Conservation (phyloP, 495 filamentous ascomycete species). For the Podospora conica region DNA sequence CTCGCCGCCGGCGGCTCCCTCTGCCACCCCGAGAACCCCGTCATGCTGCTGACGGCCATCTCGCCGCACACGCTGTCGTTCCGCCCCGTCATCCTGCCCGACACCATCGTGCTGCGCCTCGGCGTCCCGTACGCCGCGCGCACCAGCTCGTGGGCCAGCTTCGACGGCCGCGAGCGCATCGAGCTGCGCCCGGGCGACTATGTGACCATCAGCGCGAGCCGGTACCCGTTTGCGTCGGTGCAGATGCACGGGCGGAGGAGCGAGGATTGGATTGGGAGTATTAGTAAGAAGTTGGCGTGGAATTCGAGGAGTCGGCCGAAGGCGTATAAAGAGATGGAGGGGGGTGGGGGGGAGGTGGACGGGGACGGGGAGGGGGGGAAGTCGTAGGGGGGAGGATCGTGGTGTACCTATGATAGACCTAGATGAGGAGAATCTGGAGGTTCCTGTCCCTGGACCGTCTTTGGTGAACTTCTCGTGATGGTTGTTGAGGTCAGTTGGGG, state of each 20-base stretch:
- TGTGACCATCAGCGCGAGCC: conserved; percentile 85
- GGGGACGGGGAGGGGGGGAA: background rate
- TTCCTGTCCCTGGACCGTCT: too few species aligned
- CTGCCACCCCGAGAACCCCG: conserved; percentile 94
- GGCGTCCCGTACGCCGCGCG: conserved; percentile 91
- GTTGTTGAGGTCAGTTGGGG: too few species aligned
- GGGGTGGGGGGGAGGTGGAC: conserved; percentile 9
- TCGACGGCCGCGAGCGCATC: conserved; percentile 85
- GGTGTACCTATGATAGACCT: too few species aligned
- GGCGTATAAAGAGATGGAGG: conserved; percentile 47
- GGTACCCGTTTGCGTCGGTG: conserved; percentile 90
- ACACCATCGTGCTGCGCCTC: conserved; percentile 85
- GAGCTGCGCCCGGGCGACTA: conserved; percentile 90
- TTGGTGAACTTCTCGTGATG: background rate
- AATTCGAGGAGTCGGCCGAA: conserved; percentile 76
- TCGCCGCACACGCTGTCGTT: conserved; percentile 95
- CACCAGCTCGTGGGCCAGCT: conserved; percentile 89
- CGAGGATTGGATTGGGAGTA: conserved; percentile 91
- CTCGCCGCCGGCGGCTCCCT: conserved; percentile 92
- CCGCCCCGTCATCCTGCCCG: conserved; percentile 89
- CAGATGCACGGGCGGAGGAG: conserved; percentile 64
- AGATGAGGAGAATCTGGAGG: background rate
- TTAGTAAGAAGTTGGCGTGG: conserved; percentile 87
- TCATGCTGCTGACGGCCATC: conserved; percentile 91
- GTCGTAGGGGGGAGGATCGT: background rate